phyloP scores from a whole-genome alignment of 1,139 yeast genomes.

The Lodderomyces parapsilosis region DNA sequence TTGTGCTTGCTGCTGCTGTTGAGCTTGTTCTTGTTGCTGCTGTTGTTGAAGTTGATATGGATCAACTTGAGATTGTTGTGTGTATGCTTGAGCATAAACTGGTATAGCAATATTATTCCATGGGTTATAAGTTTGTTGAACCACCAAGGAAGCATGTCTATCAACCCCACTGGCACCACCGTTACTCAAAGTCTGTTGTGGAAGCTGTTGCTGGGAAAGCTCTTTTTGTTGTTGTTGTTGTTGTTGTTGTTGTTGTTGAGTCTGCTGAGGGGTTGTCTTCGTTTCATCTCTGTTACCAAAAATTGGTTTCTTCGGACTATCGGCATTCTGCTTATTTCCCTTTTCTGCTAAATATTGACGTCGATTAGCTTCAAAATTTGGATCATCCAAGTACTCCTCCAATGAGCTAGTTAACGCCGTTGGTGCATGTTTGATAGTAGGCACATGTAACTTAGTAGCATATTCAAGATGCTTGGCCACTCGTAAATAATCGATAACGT shows the following conservation, averaged over 20 bases:
- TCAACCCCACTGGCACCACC: constrained; percentile 11
- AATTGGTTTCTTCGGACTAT: background rate
- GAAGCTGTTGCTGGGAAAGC: background rate
- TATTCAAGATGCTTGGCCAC: constrained; percentile 87
- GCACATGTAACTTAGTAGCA: constrained; percentile 86
- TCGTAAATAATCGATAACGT: constrained; percentile 82
- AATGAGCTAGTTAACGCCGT: constrained; percentile 85
- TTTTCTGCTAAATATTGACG: constrained; percentile 72
- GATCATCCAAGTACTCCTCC: constrained; percentile 84
- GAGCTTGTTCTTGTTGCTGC: constrained; percentile 10
- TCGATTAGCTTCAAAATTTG: constrained; percentile 79
- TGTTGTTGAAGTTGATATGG: constrained; percentile 13
- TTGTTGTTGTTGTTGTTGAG: constrained; percentile 2
- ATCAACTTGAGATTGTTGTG: constrained; percentile 12
- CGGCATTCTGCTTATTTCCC: constrained; percentile 15
- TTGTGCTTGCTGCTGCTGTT: constrained; percentile 9
- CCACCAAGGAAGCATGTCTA: constrained; percentile 32
- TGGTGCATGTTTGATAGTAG: constrained; percentile 96
- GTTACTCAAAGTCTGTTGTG: constrained; percentile 12
- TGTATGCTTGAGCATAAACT: constrained; percentile 12
- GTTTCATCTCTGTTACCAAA: background rate
- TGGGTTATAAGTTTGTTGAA: constrained; percentile 46
- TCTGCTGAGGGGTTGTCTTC: background rate
- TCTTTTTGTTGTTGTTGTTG: background rate
- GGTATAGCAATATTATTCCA: constrained; percentile 29